Base-by-base conservation (phyloP, 257 asterid species). In the Solanum infundibuliforme region DNA sequence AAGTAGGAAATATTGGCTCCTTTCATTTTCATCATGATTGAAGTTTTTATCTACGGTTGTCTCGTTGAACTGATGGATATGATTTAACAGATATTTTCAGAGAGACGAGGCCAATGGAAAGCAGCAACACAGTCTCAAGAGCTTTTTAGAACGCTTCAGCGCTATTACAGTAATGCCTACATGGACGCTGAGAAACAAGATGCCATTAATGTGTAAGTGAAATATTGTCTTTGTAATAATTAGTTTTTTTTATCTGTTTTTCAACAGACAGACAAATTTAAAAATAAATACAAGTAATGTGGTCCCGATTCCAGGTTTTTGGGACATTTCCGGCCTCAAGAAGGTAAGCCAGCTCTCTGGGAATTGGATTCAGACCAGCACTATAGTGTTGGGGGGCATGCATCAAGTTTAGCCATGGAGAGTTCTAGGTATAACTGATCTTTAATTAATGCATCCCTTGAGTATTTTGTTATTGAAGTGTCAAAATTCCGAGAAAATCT, bases 141-240 rank as follows among this genome's bases (percentile, higher is more conserved):
- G 91, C 88, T 95, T 52, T 85, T 97, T 72, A 94, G 98, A 90
- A 93, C 94, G 62, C 93, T 95, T 84, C 99, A 95, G 84, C 99
- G 99, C 39, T 94, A 90, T 90, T 95, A 93, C 86, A 93, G 96
- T 89, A 97, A 95, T 90, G 95, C 95, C 29, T 97, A 94, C 91
- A 94, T 95, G 98, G 99, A 97, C 88, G 96, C 92, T 12, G 96
- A 97, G 91, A 97, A 97, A 90, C 99, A 97, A 90, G 98, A 94
- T 77, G 95, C 99, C 84, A 97, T 97, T 60, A 94, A 97, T 88
- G 92, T 97, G 99, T 97, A 92, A 90, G 98, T 88, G 87, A 75
- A 41, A 75, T 46, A 58, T 31, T 89, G 86, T 85, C 83, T 62
- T 58, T 9, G 32, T 23, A 43, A 25, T 16, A 55, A 55, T 55